phyloP scores from a whole-genome alignment of 768 basidiomycete genomes.

The Hypholoma sublateritium region DNA sequence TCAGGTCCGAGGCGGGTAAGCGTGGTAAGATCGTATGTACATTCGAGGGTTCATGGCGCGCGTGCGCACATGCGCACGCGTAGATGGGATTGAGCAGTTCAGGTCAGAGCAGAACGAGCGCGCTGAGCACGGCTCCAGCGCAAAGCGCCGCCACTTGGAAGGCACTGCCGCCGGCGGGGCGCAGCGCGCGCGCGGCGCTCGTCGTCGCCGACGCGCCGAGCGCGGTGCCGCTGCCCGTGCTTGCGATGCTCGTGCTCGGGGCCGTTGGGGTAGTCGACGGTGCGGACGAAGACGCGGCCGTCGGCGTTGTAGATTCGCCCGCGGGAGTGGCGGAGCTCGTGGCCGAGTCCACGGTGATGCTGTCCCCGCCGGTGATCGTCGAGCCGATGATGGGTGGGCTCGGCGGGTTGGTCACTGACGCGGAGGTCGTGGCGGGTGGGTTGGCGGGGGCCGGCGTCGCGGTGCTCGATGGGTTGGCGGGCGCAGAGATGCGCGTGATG shows the following conservation, averaged over 20 bases:
- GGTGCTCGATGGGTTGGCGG: conserved; percentile 13
- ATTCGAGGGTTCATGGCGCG: neutral
- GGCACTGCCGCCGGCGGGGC: conserved; percentile 6
- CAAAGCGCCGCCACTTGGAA: conserved; percentile 9
- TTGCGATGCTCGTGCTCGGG: conserved; percentile 5
- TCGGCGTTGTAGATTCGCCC: neutral
- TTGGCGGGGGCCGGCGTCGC: conserved; percentile 14
- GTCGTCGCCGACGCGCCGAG: conserved; percentile 18
- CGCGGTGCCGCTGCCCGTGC: conserved; percentile 10
- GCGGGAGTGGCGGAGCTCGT: conserved; percentile 23
- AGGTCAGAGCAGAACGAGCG: conserved; percentile 17
- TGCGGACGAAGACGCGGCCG: neutral
- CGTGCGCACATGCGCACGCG: neutral
- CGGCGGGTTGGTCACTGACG: conserved; percentile 22
- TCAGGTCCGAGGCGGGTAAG: too few species aligned
- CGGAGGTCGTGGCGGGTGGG: conserved; percentile 20
- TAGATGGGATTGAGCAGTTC: neutral
- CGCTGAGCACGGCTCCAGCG: conserved; percentile 18
- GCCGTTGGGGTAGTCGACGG: conserved; percentile 17
- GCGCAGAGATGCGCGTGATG: conserved; percentile 49
- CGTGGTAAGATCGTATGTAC: neutral
- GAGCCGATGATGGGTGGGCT: conserved; percentile 31
- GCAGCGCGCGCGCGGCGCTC: conserved; percentile 27
- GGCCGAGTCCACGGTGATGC: conserved; percentile 11
- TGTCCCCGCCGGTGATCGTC: conserved; percentile 21